A percentile compares a stretch with the other conserved stretches of the same genome.
phyloP scores from a whole-genome alignment of 768 basidiomycete species.

The Russula earlei region DNA sequence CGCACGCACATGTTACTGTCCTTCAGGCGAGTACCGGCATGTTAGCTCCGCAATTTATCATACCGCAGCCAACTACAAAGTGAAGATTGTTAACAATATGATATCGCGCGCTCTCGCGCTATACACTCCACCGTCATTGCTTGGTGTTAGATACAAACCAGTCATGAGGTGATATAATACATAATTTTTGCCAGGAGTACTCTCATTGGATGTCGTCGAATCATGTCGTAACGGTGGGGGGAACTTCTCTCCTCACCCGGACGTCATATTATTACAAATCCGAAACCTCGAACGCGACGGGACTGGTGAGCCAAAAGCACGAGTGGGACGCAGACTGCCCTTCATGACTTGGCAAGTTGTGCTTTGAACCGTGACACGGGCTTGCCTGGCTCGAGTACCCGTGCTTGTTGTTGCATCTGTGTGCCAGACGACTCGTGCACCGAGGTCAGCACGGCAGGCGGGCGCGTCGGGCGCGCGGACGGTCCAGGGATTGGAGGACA shows the following conservation, averaged over 20 bases:
- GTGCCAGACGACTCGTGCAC: slow-evolving; percentile 15
- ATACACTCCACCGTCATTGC: background rate
- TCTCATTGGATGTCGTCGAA: background rate
- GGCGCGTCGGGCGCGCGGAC: slow-evolving; percentile 12
- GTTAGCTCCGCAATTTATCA: too few species aligned
- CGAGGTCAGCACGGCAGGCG: slow-evolving; percentile 19
- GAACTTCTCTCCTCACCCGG: background rate
- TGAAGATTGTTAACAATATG: background rate
- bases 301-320: too few species aligned
- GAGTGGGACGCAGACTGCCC: too few species aligned
- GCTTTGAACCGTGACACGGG: slow-evolving; percentile 24
- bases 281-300: background rate
- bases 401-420: background rate
- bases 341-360: slow-evolving; percentile 16
- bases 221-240: background rate
- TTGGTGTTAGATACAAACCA: background rate
- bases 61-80: too few species aligned
- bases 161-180: background rate
- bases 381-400: slow-evolving; percentile 7
- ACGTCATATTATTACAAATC: background rate
- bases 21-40: too few species aligned
- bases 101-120: background rate
- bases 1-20: too few species aligned
- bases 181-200: background rate
- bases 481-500: slow-evolving; percentile 6